phyloP scores from a whole-genome alignment of 306 rosid species.

The Canavalia ensiformis region DNA sequence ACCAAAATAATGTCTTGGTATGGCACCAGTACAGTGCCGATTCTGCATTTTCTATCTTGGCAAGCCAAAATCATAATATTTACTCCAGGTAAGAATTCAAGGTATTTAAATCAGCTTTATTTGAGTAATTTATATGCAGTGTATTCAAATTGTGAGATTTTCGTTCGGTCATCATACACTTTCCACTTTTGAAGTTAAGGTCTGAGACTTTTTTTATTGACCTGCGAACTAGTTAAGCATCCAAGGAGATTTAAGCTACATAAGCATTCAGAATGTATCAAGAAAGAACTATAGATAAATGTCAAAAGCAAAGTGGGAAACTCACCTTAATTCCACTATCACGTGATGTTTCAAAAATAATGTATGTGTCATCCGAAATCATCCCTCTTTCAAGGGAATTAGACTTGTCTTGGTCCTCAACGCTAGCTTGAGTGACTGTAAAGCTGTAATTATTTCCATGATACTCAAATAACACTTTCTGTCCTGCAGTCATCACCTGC shows the following conservation, averaged over 20 bases:
- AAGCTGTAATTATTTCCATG: slow-evolving; percentile 86
- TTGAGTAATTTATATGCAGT: neutral
- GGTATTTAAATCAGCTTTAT: neutral
- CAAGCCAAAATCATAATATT: neutral
- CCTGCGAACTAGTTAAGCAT: slow-evolving; percentile 9
- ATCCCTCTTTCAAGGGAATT: slow-evolving; percentile 82
- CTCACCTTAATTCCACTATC: slow-evolving; percentile 93
- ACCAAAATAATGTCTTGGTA: neutral
- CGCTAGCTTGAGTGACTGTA: slow-evolving; percentile 73
- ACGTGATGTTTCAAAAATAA: slow-evolving; percentile 82
- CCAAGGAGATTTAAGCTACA: slow-evolving; percentile 35
- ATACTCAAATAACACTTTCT: slow-evolving; percentile 84
- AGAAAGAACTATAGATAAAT: slow-evolving; percentile 10
- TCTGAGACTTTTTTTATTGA: neutral
- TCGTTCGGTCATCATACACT: too few relatives aligned
- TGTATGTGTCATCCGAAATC: slow-evolving; percentile 81
- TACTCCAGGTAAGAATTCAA: neutral
- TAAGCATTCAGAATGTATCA: slow-evolving; percentile 29
- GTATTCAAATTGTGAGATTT: neutral
- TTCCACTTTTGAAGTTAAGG: too few relatives aligned
- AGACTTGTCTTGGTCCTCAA: slow-evolving; percentile 77
- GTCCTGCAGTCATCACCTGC: slow-evolving; percentile 94
- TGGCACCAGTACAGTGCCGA: neutral
- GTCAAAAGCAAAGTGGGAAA: slow-evolving; percentile 42
- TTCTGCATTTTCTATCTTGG: neutral